phyloP scores from a whole-genome alignment of 2,329 filamentous ascomycete species.

The Huntiella savannae region DNA sequence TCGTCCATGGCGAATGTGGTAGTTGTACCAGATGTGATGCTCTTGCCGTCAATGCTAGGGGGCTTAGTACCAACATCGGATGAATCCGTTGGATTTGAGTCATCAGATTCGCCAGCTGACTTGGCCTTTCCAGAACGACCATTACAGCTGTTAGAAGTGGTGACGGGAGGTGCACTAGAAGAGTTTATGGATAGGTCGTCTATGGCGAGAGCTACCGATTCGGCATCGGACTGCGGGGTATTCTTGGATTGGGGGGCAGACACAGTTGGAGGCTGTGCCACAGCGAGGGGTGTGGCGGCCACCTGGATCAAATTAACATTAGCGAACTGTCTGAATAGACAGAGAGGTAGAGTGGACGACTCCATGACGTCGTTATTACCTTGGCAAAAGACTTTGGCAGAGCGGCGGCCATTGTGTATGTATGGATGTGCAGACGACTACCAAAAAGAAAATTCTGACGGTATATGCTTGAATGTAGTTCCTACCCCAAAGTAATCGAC shows the following conservation, averaged over 20 bases:
- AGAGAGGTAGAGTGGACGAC: background rate
- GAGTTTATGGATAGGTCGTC: constrained; percentile 3
- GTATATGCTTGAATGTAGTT: too few species aligned
- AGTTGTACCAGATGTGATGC: constrained; percentile 66
- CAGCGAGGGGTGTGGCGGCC: constrained; percentile 19
- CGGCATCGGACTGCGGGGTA: constrained; percentile 6
- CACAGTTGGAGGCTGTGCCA: constrained; percentile 8
- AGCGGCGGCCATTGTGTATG: constrained; percentile 27
- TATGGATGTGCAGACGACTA: background rate
- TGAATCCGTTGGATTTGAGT: constrained; percentile 41
- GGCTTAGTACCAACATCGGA: constrained; percentile 59
- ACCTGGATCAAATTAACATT: constrained; percentile 23
- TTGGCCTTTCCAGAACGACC: constrained; percentile 7
- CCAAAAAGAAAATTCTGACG: too few species aligned
- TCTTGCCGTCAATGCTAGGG: constrained; percentile 82
- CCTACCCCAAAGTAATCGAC: too few species aligned
- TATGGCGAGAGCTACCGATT: constrained; percentile 2
- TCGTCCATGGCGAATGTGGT: constrained; percentile 83
- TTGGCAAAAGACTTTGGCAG: constrained; percentile 54
- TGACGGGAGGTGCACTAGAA: background rate
- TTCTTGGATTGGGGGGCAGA: constrained; percentile 13
- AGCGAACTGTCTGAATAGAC: background rate
- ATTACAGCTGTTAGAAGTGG: constrained; percentile 2
- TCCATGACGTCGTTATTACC: constrained; percentile 25
- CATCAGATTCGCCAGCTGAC: constrained; percentile 30